These are phyloP conservation scores for Colletotrichum tamarilloi DNA, from an alignment of 2,329 filamentous ascomycete species.

Conservation along the genomic window DNA sequence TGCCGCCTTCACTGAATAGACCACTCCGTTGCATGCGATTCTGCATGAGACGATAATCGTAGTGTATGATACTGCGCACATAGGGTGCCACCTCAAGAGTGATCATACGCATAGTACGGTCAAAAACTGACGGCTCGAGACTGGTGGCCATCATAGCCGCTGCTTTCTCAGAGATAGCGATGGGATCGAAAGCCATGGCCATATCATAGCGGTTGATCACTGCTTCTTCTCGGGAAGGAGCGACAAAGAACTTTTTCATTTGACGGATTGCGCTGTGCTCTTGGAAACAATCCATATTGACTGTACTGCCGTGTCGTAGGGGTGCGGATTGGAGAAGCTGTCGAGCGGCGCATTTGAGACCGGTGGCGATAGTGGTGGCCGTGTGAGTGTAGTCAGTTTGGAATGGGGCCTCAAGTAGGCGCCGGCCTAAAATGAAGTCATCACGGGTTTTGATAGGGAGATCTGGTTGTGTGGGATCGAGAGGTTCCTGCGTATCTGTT, in stretches of 20 bases:
- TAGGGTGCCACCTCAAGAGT: slow-evolving; percentile 87
- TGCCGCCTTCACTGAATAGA: slow-evolving; percentile 69
- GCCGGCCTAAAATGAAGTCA: slow-evolving; percentile 61
- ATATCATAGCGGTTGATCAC: slow-evolving; percentile 62
- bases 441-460: slow-evolving; percentile 59
- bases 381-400: slow-evolving; percentile 41
- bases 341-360: slow-evolving; percentile 28
- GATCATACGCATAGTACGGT: slow-evolving; percentile 75
- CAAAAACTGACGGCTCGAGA: slow-evolving; percentile 79
- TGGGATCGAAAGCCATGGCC: slow-evolving; percentile 69
- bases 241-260: slow-evolving; percentile 51
- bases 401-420: slow-evolving; percentile 59
- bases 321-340: slow-evolving; percentile 17
- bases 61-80: slow-evolving; percentile 84
- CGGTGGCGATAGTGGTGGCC: slow-evolving; percentile 24
- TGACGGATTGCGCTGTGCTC: slow-evolving; percentile 47
- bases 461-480: slow-evolving; percentile 74
- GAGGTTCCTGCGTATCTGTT: slow-evolving; percentile 49
- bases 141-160: slow-evolving; percentile 46
- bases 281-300: slow-evolving; percentile 39
- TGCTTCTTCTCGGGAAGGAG: slow-evolving; percentile 36
- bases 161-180: slow-evolving; percentile 62
- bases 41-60: slow-evolving; percentile 77
- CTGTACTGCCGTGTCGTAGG: background rate
- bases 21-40: slow-evolving; percentile 70